These are phyloP conservation scores for Stylonectria norvegica DNA, from an alignment of 2,329 filamentous ascomycete species.

Conservation along the genomic window DNA sequence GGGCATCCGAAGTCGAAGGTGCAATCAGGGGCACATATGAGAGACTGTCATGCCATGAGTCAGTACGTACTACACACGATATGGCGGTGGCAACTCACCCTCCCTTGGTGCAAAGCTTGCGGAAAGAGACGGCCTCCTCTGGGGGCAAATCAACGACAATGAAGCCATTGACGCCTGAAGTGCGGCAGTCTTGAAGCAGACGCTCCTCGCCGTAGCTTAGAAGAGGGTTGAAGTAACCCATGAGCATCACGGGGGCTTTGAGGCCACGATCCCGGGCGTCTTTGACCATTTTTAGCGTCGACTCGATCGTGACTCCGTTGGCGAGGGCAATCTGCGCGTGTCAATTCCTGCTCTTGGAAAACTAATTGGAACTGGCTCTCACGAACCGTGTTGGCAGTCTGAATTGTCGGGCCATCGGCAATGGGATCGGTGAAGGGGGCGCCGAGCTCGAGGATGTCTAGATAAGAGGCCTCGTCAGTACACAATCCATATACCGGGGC, in stretches of 20 bases:
- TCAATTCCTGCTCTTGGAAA: slow-evolving; percentile 5
- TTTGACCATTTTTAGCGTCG: slow-evolving; percentile 78
- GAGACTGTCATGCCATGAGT: slow-evolving; percentile 49
- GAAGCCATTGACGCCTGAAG: slow-evolving; percentile 88
- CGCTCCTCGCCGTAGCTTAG: slow-evolving; percentile 91
- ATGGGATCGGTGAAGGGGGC: slow-evolving; percentile 98
- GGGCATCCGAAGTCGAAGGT: slow-evolving; percentile 83
- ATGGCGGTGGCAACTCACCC: slow-evolving; percentile 48
- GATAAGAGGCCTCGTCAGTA: slow-evolving; percentile 10
- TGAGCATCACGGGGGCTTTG: slow-evolving; percentile 79
- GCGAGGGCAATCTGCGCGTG: slow-evolving; percentile 62
- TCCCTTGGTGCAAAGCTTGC: slow-evolving; percentile 74
- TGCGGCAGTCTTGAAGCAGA: slow-evolving; percentile 78
- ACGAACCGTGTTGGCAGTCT: slow-evolving; percentile 82
- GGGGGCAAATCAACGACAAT: slow-evolving; percentile 95
- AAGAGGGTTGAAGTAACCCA: slow-evolving; percentile 99
- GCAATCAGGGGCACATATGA: slow-evolving; percentile 98
- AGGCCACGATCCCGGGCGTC: slow-evolving; percentile 75
- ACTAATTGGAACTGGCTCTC: slow-evolving; percentile 7
- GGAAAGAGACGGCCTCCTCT: slow-evolving; percentile 91
- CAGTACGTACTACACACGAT: slow-evolving; percentile 1
- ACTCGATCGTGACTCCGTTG: slow-evolving; percentile 82
- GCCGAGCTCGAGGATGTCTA: slow-evolving; percentile 89
- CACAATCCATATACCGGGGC: neutral
- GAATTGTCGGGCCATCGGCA: slow-evolving; percentile 94